Conservation (phyloP, 495 filamentous ascomycete genomes). For the Xylaria palmicola region DNA sequence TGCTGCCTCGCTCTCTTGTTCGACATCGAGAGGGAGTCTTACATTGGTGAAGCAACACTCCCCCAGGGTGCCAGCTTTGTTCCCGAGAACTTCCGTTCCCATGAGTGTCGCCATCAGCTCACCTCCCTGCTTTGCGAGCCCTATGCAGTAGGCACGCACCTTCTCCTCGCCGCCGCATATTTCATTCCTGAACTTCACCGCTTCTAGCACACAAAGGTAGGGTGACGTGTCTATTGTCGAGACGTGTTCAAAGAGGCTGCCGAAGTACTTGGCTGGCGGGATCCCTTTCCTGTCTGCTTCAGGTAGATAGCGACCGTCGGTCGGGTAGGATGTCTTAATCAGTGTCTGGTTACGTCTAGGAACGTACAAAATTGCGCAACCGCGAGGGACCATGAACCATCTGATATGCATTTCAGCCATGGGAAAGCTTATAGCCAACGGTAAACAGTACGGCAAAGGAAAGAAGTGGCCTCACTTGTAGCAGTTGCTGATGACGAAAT, state of each 20-base stretch:
- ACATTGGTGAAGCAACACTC: constrained; percentile 61
- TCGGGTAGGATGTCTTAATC: constrained; percentile 73
- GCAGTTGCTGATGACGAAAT: constrained; percentile 77
- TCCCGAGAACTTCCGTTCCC: constrained; percentile 67
- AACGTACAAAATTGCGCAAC: constrained; percentile 73
- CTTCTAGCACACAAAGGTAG: constrained; percentile 63
- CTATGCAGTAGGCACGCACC: constrained; percentile 58
- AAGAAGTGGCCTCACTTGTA: constrained; percentile 85
- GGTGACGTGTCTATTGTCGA: constrained; percentile 69
- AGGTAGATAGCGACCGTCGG: constrained; percentile 52
- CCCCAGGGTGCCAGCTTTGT: constrained; percentile 36
- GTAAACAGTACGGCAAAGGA: constrained; percentile 38
- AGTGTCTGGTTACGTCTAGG: constrained; percentile 67
- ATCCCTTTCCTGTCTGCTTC: constrained; percentile 14
- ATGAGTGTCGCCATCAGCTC: constrained; percentile 55
- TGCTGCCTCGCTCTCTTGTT: constrained; percentile 22
- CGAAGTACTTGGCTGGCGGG: constrained; percentile 45
- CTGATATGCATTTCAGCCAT: constrained; percentile 64
- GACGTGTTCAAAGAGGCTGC: constrained; percentile 66
- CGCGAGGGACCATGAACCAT: constrained; percentile 79
- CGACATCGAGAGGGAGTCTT: constrained; percentile 56
- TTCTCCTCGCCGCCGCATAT: constrained; percentile 71
- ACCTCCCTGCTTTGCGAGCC: constrained; percentile 58
- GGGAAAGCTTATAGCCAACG: constrained; percentile 62
- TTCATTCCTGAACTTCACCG: constrained; percentile 63